Conservation (phyloP, 2,329 filamentous ascomycete genomes). For the Arthrobotrys sinensis region DNA sequence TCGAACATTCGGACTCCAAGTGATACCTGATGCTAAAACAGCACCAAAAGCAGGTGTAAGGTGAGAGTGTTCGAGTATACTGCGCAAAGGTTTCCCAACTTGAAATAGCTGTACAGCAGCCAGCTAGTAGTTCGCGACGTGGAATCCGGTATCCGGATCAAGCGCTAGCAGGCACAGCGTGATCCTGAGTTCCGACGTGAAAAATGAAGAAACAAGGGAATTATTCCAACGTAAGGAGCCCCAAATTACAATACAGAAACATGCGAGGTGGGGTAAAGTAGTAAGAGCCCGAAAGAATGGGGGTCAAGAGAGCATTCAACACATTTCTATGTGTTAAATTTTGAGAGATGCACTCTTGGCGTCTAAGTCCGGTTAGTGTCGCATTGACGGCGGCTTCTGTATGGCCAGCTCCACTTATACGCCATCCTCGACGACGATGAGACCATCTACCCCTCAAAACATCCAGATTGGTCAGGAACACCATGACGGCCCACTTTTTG, state of each 20-base stretch:
- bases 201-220: background rate
- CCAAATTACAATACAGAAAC: conserved; percentile 12
- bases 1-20: background rate
- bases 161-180: too few species aligned
- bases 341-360: conserved; percentile 27
- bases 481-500: conserved; percentile 22
- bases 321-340: conserved; percentile 47
- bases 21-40: too few species aligned
- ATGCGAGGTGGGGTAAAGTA: background rate
- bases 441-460: conserved; percentile 45
- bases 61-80: too few species aligned
- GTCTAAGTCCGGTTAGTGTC: conserved; percentile 25
- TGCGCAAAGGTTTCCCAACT: too few species aligned
- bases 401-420: conserved; percentile 37
- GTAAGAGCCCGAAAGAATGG: background rate
- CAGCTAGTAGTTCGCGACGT: too few species aligned
- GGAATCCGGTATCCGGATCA: background rate
- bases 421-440: conserved; percentile 47
- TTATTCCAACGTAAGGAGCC: background rate
- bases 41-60: too few species aligned
- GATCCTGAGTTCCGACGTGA: too few species aligned
- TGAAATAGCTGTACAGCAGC: too few species aligned
- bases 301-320: conserved; percentile 25
- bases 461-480: conserved; percentile 3
- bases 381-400: conserved; percentile 12